Percentiles rank a stretch among this genome's conserved stretches.
phyloP scores from a whole-genome alignment of 2,329 filamentous ascomycete genomes.

The Phialocephala sp. region DNA sequence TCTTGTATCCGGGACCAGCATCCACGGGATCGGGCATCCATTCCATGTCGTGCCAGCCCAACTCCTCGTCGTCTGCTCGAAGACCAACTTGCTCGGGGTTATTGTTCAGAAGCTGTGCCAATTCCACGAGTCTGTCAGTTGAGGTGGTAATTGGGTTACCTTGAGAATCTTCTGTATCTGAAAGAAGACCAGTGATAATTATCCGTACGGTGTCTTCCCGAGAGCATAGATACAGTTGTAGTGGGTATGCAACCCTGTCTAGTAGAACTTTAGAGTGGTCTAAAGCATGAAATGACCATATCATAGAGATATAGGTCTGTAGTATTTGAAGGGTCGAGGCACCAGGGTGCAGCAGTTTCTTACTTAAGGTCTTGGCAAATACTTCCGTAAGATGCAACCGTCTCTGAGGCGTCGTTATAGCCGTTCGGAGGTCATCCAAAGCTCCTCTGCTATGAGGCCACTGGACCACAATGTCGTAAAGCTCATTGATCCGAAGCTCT shows the following conservation, averaged over 20 bases:
- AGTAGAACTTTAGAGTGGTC: slow-evolving; percentile 80
- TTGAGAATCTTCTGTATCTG: slow-evolving; percentile 57
- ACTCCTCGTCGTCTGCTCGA: slow-evolving; percentile 67
- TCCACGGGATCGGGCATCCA: slow-evolving; percentile 95
- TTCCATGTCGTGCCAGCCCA: slow-evolving; percentile 90
- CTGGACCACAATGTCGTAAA: slow-evolving; percentile 79
- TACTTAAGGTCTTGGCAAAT: slow-evolving; percentile 70
- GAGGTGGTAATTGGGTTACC: slow-evolving; percentile 43
- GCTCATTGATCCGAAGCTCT: slow-evolving; percentile 69
- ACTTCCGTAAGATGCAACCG: slow-evolving; percentile 72
- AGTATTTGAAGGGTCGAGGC: slow-evolving; percentile 78
- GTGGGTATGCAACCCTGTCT: slow-evolving; percentile 72
- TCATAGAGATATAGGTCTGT: slow-evolving; percentile 79
- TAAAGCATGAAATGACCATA: slow-evolving; percentile 75
- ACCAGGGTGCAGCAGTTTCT: slow-evolving; percentile 74
- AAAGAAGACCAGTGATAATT: slow-evolving; percentile 75
- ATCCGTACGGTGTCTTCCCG: slow-evolving; percentile 79
- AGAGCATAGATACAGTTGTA: slow-evolving; percentile 78
- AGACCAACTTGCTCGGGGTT: slow-evolving; percentile 53
- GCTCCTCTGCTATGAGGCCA: slow-evolving; percentile 77
- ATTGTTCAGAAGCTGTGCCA: slow-evolving; percentile 64
- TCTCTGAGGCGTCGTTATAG: slow-evolving; percentile 70
- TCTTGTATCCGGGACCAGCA: slow-evolving; percentile 89
- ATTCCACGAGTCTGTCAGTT: slow-evolving; percentile 64
- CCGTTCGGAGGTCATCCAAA: slow-evolving; percentile 74